These are phyloP conservation scores for Penicillium desertorum DNA, from an alignment of 495 filamentous ascomycete species.

Conservation along the genomic window DNA sequence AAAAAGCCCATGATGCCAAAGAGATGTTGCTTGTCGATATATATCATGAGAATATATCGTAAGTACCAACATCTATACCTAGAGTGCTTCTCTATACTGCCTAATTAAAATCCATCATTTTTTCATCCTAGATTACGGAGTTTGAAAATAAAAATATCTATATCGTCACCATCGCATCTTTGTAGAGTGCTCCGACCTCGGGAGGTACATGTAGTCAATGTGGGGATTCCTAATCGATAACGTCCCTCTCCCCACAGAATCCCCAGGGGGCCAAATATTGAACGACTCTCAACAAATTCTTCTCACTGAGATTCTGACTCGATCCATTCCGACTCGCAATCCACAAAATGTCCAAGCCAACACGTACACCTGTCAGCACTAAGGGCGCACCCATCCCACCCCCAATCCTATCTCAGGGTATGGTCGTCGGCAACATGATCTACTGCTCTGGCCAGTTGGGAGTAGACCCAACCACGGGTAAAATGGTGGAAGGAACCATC, in stretches of 20 bases:
- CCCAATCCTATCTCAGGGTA: slow-evolving; percentile 47
- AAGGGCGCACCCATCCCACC: slow-evolving; percentile 40
- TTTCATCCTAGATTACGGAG: not conserved
- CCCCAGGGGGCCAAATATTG: not conserved
- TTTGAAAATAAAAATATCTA: not conserved
- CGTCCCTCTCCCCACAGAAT: slow-evolving; percentile 3
- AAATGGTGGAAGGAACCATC: slow-evolving; percentile 53
- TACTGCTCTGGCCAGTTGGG: slow-evolving; percentile 52
- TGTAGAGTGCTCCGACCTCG: not conserved
- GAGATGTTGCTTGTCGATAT: too few species aligned
- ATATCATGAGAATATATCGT: too few species aligned
- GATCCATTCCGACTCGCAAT: slow-evolving; percentile 4
- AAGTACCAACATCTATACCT: too few species aligned
- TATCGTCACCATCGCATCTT: too few species aligned
- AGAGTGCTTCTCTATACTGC: too few species aligned
- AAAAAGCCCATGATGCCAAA: too few species aligned
- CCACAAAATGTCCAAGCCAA: slow-evolving; percentile 16
- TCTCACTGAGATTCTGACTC: not conserved
- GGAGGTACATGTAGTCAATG: not conserved
- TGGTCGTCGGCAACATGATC: slow-evolving; percentile 44
- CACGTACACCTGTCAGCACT: slow-evolving; percentile 32
- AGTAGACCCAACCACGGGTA: slow-evolving; percentile 48
- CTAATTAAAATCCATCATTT: too few species aligned
- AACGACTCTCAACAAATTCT: slow-evolving; percentile 3
- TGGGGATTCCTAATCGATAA: slow-evolving; percentile 3